Conservation (phyloP, 306 rosid genomes). For the Pyrus bretschneideri region DNA sequence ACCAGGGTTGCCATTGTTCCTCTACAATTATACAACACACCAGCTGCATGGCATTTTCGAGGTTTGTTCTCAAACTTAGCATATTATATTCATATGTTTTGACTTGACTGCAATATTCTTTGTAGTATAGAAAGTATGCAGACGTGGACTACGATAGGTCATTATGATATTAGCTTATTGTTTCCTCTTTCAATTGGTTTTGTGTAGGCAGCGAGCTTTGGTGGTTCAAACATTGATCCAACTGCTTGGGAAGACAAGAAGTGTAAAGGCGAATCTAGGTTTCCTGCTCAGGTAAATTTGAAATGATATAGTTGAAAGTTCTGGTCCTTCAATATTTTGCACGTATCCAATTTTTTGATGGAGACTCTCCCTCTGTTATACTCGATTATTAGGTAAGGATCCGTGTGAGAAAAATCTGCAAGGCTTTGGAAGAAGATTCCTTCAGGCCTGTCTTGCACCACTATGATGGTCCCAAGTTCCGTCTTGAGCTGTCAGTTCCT, state of each 20-base stretch:
- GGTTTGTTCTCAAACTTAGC: slow-evolving; percentile 35
- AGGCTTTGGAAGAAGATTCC: slow-evolving; percentile 94
- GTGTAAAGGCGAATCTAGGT: slow-evolving; percentile 97
- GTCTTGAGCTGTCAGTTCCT: slow-evolving; percentile 96
- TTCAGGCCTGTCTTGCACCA: slow-evolving; percentile 99
- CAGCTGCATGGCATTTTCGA: slow-evolving; percentile 93
- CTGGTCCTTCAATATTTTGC: background rate
- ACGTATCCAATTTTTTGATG: background rate
- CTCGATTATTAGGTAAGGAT: slow-evolving; percentile 56
- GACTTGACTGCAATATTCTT: background rate
- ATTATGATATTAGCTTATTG: background rate
- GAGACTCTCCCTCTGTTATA: background rate
- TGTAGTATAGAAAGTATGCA: background rate
- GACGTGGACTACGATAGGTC: background rate
- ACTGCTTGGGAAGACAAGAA: slow-evolving; percentile 99
- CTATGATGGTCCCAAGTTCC: slow-evolving; percentile 98
- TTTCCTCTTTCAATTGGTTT: slow-evolving; percentile 2
- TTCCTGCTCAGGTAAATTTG: slow-evolving; percentile 85
- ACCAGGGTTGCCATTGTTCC: slow-evolving; percentile 88
- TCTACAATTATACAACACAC: slow-evolving; percentile 94
- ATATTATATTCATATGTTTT: background rate
- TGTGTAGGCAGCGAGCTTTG: slow-evolving; percentile 87
- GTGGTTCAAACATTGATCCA: slow-evolving; percentile 99
- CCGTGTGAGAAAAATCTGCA: slow-evolving; percentile 74
- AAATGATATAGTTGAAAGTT: background rate